Evolutionary conservation across 2,329 filamentous ascomycete genomes (phyloP), one percentile per base, ranked within the genome.

Genomic region (Ophiostoma quercus): DNA sequence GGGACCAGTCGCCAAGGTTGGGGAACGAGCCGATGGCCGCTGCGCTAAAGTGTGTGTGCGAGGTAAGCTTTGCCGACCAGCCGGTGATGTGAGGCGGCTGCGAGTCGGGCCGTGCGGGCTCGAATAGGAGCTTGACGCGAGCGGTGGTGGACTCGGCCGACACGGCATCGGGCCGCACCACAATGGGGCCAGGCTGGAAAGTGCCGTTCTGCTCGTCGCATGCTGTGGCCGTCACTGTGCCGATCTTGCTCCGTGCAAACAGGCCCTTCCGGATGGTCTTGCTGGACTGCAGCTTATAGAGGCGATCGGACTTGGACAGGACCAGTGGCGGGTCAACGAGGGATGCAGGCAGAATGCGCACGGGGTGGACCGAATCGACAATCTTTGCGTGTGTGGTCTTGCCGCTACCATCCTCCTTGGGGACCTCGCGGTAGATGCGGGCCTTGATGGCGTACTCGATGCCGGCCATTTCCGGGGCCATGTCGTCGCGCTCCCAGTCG

Each of bases 241-340:
- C 85, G 4, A 83, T 76, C 78, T 84, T 86, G 68, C 79, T 71
- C 65, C 71, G 77, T 1, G 83, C 81, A 60, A 87, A 78, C 67
- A 88, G 78, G 72, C 81, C 84, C 76, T 83, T 85, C 71, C 84
- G 82, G 41, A 87, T 75, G 1, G 80, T 80, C 78, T 87, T 87
- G 70, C 80, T 79, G 78, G 83, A 84, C 71, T 77, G 76, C 76
- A 85, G 80, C 68, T 75, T 77, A 77, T 87, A 87, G 66, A 82
- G 76, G 73, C 80, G 78, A 74, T 87, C 43, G 51, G 29, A 84
- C 47, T 79, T 75, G 71, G 79, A 73, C 65, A 81, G 81, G 68
- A 86, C 81, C 70, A 87, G 78, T 1, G 85, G 85, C 2, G 84
- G 80, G 68, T 85, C 81, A 75, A 86, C 83, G 9, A 79, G 74